Percentiles rank a stretch among this genome's conserved stretches.
Conservation (phyloP, 768 basidiomycete genomes). For the Macrolepiota fuliginosa region DNA sequence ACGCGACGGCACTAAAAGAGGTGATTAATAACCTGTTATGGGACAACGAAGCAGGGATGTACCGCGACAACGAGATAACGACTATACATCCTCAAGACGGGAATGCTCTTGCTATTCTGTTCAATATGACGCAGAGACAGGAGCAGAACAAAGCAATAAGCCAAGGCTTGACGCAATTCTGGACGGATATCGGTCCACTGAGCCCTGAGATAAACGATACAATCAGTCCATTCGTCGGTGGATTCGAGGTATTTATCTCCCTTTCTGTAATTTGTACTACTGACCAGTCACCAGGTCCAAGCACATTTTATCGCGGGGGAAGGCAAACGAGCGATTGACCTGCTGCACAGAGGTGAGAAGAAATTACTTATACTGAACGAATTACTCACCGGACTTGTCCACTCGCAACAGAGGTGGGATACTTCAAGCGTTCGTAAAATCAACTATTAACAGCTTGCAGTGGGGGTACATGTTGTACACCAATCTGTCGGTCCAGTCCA, state of each 20-base stretch:
- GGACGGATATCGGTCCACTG: conserved; percentile 46
- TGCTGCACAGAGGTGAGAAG: conserved; percentile 33
- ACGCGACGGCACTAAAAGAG: conserved; percentile 36
- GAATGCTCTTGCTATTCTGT: conserved; percentile 46
- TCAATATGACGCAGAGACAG: conserved; percentile 37
- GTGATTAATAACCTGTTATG: conserved; percentile 43
- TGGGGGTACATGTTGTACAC: conserved; percentile 65
- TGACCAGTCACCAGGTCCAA: conserved; percentile 34
- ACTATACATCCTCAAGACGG: conserved; percentile 48
- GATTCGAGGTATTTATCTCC: conserved; percentile 36
- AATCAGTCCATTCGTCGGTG: conserved; percentile 50
- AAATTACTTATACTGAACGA: no score
- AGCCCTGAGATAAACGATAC: conserved; percentile 50
- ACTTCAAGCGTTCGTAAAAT: background rate
- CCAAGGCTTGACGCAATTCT: conserved; percentile 40
- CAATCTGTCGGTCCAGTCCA: conserved; percentile 52
- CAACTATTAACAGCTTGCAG: background rate
- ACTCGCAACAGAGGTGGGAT: conserved; percentile 1
- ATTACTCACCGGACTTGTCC: background rate
- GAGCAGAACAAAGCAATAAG: conserved; percentile 41
- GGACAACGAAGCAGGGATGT: conserved; percentile 42
- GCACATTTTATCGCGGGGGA: conserved; percentile 47
- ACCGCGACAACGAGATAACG: conserved; percentile 41
- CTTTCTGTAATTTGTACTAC: background rate
- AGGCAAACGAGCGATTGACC: conserved; percentile 43